Percentiles rank a stretch among this genome's conserved stretches.
Evolutionary conservation across 371 early-diverging fungal species (phyloP).

Genomic region (Apophysomyces ossiformis): DNA sequence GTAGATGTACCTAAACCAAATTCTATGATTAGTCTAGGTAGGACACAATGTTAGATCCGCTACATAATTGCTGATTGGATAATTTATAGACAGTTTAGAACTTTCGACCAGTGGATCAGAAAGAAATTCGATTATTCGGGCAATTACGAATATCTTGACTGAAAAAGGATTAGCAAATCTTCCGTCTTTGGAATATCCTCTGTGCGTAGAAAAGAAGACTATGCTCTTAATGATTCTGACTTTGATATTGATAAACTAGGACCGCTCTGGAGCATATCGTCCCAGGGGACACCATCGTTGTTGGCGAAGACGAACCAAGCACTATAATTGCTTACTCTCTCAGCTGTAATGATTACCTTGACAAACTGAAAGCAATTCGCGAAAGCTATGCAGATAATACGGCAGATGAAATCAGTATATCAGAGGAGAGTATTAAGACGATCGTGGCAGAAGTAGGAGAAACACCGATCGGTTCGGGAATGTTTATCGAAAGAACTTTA

Average conservation of each 20-base stretch:
- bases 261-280: conserved; percentile 85
- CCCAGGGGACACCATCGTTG: conserved; percentile 79
- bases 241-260: conserved; percentile 25
- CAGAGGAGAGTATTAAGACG: conserved; percentile 14
- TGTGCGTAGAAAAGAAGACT: conserved; percentile 51
- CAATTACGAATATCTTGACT: conserved; percentile 76
- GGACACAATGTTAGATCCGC: not conserved
- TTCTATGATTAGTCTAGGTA: conserved; percentile 13
- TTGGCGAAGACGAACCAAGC: conserved; percentile 92
- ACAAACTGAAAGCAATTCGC: conserved; percentile 42
- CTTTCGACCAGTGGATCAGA: conserved; percentile 33
- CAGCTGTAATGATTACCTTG: conserved; percentile 47
- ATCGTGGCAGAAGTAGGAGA: not conserved
- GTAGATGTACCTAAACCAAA: conserved; percentile 8
- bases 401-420: conserved; percentile 16
- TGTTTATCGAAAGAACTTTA: conserved; percentile 59
- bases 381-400: conserved; percentile 15
- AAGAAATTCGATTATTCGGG: conserved; percentile 73
- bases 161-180: conserved; percentile 68
- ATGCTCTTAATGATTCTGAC: no score
- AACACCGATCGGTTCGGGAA: conserved; percentile 1
- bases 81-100: conserved; percentile 20
- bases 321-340: conserved; percentile 92
- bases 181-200: conserved; percentile 75
- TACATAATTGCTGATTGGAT: not conserved